Percentiles rank a stretch among this genome's conserved stretches.
Conservation (phyloP, 441 rosid species). For the Arabidopsis hybrid region DNA sequence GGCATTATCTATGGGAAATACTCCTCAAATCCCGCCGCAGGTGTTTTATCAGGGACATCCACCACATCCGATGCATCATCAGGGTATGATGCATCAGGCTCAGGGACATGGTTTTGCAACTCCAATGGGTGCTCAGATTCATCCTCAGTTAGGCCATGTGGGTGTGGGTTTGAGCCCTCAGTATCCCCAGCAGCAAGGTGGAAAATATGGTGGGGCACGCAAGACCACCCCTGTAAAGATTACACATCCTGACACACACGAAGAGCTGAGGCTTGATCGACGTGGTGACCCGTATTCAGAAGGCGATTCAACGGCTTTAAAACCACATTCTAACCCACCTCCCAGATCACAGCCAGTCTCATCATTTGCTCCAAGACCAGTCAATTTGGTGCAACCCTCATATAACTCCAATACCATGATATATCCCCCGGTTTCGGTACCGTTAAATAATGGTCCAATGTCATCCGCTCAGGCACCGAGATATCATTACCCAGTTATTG, state of each 20-base stretch:
- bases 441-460: conserved; percentile 66
- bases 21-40: conserved; percentile 81
- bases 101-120: conserved; percentile 76
- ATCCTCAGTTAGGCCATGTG: conserved; percentile 71
- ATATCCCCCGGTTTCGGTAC: conserved; percentile 62
- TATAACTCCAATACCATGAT: conserved; percentile 52
- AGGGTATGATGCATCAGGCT: conserved; percentile 88
- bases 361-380: conserved; percentile 63
- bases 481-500: conserved; percentile 58
- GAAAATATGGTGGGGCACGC: conserved; percentile 68
- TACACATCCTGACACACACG: conserved; percentile 95
- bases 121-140: conserved; percentile 73
- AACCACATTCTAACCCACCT: conserved; percentile 69
- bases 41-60: conserved; percentile 86
- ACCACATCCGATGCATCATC: conserved; percentile 80
- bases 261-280: conserved; percentile 91
- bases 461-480: conserved; percentile 73
- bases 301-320: conserved; percentile 59
- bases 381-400: conserved; percentile 64
- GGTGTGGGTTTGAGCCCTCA: conserved; percentile 73
- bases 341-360: conserved; percentile 72
- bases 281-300: conserved; percentile 68
- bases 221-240: conserved; percentile 77
- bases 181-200: conserved; percentile 81
- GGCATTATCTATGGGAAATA: conserved; percentile 70